phyloP scores from a whole-genome alignment of 2,329 filamentous ascomycete genomes.

The Colletotrichum graminicola region DNA sequence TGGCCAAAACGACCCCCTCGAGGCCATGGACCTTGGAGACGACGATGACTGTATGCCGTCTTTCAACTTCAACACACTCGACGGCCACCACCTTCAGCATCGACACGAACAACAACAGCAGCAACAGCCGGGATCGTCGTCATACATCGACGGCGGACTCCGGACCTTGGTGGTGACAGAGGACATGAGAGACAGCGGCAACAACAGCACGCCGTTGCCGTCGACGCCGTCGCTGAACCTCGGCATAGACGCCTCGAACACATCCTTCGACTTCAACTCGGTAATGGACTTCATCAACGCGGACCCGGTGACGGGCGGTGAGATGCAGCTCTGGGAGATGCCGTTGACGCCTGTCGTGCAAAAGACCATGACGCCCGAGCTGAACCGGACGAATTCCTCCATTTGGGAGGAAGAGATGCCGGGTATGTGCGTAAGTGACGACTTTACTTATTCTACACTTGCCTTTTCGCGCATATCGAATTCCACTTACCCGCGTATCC shows the following conservation, averaged over 20 bases:
- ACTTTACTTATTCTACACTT: not conserved
- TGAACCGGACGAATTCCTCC: constrained; percentile 4
- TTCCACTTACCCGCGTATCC: not conserved
- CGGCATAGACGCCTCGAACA: constrained; percentile 40
- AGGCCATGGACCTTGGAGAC: constrained; percentile 36
- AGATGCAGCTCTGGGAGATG: constrained; percentile 40
- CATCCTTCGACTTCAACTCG: constrained; percentile 50
- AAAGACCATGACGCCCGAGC: constrained; percentile 23
- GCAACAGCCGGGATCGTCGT: constrained; percentile 14
- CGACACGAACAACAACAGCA: constrained; percentile 15
- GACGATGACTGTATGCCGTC: constrained; percentile 14
- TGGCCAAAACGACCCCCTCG: constrained; percentile 22
- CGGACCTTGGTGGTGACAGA: constrained; percentile 23
- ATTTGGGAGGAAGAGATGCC: constrained; percentile 25
- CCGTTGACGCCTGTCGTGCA: constrained; percentile 23
- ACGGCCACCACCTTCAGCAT: constrained; percentile 9
- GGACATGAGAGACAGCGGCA: not conserved
- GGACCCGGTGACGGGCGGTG: constrained; percentile 30
- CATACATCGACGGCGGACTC: constrained; percentile 13
- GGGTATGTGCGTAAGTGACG: constrained; percentile 19
- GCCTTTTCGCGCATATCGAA: not conserved
- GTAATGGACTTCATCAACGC: constrained; percentile 40
- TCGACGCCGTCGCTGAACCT: constrained; percentile 43
- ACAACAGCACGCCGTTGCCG: constrained; percentile 39
- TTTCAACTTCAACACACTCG: constrained; percentile 36